Base-by-base conservation (phyloP, 371 early-diverging fungal species). In the Phascolomyces articulosus region DNA sequence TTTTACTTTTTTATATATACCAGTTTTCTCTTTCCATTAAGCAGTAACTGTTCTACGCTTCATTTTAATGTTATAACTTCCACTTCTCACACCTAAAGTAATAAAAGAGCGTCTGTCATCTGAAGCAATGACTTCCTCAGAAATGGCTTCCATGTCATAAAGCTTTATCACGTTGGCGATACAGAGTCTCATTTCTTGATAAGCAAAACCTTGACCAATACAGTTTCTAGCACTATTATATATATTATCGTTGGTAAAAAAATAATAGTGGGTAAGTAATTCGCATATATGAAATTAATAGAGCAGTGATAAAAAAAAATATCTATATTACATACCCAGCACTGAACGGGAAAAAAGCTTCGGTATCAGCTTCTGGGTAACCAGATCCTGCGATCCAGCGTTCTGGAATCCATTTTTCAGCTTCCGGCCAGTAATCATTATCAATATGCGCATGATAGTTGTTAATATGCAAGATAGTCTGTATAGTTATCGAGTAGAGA, bases 151-250 rank as follows among this genome's bases (percentile, higher is more conserved):
- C 16, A 79, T 60, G 4, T 69, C 70, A 59, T 65, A 79, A n/a
- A 53, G 38, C 38, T 72, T 73, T 20, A 83, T 54, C 2, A 83
- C 56, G 27, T 67, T 66, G 2, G 75, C 64, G 26, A 84, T 38
- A 26, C 69, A 38, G 3, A 84, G 48, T 18, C 80, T 76, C 78
- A 82, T 78, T 60, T 84, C 84, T 65, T 75, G 76, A 44, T 65
- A 40, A 23, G 79, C 80, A 70, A 84, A 82, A 63, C 73, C 74
- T 59, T 77, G 79, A 31, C 84, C 84, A 49, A 82, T 72, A 58
- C 84, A 84, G 62, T 80, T 80, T 31, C 84, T 64, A 16, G 80
- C 65, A 10, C 76, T 72, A 65, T n/a, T n/a, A n/a, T n/a, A n/a
- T n/a, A n/a, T n/a, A n/a, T n/a, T n/a, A n/a, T n/a, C n/a, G n/a